A percentile compares a stretch with the other conserved stretches of the same genome.
These are phyloP conservation scores for Mycena vulgaris DNA, from an alignment of 768 basidiomycete species.

Conservation along the genomic window DNA sequence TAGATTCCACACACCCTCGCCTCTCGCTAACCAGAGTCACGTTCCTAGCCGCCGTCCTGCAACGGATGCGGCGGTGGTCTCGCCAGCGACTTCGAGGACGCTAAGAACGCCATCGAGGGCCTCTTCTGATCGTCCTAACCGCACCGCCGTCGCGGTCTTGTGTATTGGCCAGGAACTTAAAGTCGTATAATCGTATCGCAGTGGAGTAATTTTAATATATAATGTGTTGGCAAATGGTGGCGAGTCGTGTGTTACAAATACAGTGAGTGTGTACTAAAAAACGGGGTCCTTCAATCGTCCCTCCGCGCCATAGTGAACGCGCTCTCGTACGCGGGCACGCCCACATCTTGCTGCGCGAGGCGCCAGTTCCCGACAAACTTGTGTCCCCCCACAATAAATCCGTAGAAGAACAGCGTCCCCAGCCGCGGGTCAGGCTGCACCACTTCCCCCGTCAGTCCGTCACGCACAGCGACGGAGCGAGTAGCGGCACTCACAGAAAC, in stretches of 20 bases:
- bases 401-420: constrained; percentile 71
- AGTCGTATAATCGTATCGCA: not conserved
- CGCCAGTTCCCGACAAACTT: constrained; percentile 86
- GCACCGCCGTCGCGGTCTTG: no score
- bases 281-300: constrained; percentile 42
- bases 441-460: not conserved
- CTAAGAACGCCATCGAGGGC: constrained; percentile 17
- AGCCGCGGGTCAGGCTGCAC: constrained; percentile 37
- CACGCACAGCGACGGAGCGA: not conserved
- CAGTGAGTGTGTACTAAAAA: not conserved
- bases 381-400: constrained; percentile 76
- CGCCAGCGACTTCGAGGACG: not conserved
- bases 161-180: not conserved
- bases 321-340: constrained; percentile 71
- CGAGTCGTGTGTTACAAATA: not conserved
- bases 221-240: constrained; percentile 5
- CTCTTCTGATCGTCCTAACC: constrained; percentile 19
- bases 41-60: constrained; percentile 13
- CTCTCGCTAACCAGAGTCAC: not conserved
- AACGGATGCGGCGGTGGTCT: constrained; percentile 13
- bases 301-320: constrained; percentile 74
- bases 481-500: constrained; percentile 51
- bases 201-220: constrained; percentile 17
- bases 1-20: not conserved
- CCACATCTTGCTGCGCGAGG: constrained; percentile 59